Conservation (phyloP, 2,329 filamentous ascomycete species). For the Cercospora canescens region DNA sequence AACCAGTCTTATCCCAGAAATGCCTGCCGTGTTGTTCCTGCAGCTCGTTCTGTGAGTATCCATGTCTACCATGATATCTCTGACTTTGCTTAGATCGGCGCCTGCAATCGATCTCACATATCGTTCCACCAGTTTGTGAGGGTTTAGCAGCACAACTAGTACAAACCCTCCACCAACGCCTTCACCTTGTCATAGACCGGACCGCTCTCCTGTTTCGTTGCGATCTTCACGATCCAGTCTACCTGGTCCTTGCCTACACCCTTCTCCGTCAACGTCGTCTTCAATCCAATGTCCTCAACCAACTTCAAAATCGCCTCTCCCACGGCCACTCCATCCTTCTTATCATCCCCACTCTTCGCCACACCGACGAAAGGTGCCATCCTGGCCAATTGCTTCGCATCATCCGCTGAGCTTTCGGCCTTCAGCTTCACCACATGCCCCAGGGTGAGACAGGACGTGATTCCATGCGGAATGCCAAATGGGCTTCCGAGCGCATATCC, state of each 20-base stretch:
- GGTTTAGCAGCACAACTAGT: conserved; percentile 26
- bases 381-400: conserved; percentile 49
- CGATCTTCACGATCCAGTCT: conserved; percentile 45
- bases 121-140: not conserved
- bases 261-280: conserved; percentile 49
- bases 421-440: conserved; percentile 57
- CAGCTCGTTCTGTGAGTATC: too few relatives aligned
- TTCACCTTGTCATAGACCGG: conserved; percentile 46
- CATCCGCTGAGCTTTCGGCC: conserved; percentile 42
- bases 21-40: too few relatives aligned
- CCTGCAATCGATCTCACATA: not conserved
- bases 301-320: conserved; percentile 47
- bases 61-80: not conserved
- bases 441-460: conserved; percentile 57
- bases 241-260: conserved; percentile 45
- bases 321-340: conserved; percentile 46
- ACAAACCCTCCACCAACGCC: conserved; percentile 45
- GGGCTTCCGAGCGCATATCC: conserved; percentile 56
- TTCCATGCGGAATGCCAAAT: conserved; percentile 58
- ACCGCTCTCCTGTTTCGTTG: conserved; percentile 46
- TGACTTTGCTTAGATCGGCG: not conserved
- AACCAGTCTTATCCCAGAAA: too few relatives aligned
- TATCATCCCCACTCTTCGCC: conserved; percentile 40
- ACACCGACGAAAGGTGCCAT: conserved; percentile 48
- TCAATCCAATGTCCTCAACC: conserved; percentile 46